Evolutionary conservation across 805 yeast species (phyloP).

Genomic region (Saccharomycopsis fermentans): DNA sequence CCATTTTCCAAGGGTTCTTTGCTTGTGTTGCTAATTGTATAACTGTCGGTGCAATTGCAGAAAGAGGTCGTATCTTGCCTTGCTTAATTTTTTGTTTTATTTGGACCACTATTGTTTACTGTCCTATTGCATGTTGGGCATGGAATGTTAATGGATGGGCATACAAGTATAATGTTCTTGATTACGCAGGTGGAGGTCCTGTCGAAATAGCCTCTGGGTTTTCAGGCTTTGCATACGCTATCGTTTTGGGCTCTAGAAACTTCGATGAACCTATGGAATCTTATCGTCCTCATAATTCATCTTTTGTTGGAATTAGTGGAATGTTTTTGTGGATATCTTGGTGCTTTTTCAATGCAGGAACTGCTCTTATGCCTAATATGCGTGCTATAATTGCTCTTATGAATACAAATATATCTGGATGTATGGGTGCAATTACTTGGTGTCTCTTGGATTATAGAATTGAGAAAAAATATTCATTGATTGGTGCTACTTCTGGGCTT

Average conservation of each 20-base stretch:
- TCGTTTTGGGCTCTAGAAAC: slow-evolving; percentile 66
- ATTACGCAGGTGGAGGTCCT: slow-evolving; percentile 98
- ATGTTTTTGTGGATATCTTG: slow-evolving; percentile 86
- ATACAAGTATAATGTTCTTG: slow-evolving; percentile 79
- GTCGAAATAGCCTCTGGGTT: slow-evolving; percentile 90
- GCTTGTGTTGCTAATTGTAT: slow-evolving; percentile 87
- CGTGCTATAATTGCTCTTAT: slow-evolving; percentile 82
- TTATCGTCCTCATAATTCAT: slow-evolving; percentile 91
- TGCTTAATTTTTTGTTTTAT: slow-evolving; percentile 70
- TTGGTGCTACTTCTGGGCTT: slow-evolving; percentile 90
- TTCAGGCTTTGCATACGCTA: slow-evolving; percentile 80
- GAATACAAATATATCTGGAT: slow-evolving; percentile 86
- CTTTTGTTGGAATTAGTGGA: slow-evolving; percentile 85
- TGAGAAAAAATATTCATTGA: slow-evolving; percentile 87
- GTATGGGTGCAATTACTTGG: slow-evolving; percentile 89
- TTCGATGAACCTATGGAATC: slow-evolving; percentile 67
- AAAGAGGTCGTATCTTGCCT: slow-evolving; percentile 84
- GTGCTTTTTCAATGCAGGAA: slow-evolving; percentile 91
- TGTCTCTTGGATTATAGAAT: slow-evolving; percentile 79
- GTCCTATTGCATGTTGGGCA: slow-evolving; percentile 93
- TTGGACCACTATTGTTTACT: slow-evolving; percentile 88
- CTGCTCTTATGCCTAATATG: slow-evolving; percentile 72
- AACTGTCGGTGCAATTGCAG: slow-evolving; percentile 86
- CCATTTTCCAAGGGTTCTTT: slow-evolving; percentile 85
- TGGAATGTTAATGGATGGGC: slow-evolving; percentile 97